These are phyloP conservation scores for Fraxinus anomala DNA, from an alignment of 257 asterid species.

Conservation along the genomic window DNA sequence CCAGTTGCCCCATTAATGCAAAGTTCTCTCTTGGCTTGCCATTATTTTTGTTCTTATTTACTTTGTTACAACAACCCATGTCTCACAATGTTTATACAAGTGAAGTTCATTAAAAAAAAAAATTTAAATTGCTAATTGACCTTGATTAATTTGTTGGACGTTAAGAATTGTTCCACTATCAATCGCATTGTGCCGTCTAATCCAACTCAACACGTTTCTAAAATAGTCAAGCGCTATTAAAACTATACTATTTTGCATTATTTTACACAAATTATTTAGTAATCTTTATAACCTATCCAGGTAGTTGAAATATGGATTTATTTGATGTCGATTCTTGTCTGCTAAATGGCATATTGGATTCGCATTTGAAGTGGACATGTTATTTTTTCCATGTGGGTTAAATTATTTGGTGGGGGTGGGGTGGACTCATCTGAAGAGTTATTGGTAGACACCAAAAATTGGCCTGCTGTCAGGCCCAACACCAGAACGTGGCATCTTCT, in stretches of 20 bases:
- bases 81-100: constrained; percentile 28
- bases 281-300: constrained; percentile 13
- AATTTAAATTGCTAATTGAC: constrained; percentile 21
- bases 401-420: no score
- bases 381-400: constrained; percentile 22
- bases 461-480: not conserved
- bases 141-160: no score
- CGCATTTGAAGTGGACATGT: constrained; percentile 50
- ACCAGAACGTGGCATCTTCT: constrained; percentile 21
- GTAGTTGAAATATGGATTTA: constrained; percentile 51
- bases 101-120: constrained; percentile 17
- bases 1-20: constrained; percentile 22
- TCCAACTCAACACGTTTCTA: not conserved
- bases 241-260: no score
- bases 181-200: not conserved
- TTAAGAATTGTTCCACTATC: no score
- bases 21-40: constrained; percentile 42
- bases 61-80: constrained; percentile 22
- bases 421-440: not conserved
- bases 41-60: constrained; percentile 31
- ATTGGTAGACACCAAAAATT: constrained; percentile 4
- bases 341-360: constrained; percentile 68
- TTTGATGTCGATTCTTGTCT: constrained; percentile 71
- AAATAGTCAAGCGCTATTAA: no score
- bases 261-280: not conserved